Evolutionary conservation across 495 filamentous ascomycete species (phyloP).

Genomic region (Daldinia loculata): DNA sequence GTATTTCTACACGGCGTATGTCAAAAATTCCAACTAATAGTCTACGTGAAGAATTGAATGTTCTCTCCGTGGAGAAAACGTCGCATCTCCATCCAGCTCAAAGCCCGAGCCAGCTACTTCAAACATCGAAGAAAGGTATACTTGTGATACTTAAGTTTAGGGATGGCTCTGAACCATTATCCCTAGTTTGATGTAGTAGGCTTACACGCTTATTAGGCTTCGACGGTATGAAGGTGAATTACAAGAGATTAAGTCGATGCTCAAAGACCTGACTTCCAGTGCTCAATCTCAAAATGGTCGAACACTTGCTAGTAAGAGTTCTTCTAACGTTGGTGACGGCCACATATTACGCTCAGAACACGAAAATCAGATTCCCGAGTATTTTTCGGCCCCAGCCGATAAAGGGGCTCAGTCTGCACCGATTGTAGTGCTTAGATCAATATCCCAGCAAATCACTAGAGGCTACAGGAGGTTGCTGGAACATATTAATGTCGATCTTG

Average conservation of each 20-base stretch:
- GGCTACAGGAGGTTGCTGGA: slow-evolving; percentile 36
- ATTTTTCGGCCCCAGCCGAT: slow-evolving; percentile 40
- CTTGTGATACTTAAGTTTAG: neutral
- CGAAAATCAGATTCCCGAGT: slow-evolving; percentile 28
- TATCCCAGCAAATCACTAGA: slow-evolving; percentile 39
- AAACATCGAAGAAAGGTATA: slow-evolving; percentile 44
- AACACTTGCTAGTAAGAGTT: slow-evolving; percentile 1
- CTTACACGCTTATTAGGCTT: slow-evolving; percentile 26
- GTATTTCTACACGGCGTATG: neutral
- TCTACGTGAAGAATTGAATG: slow-evolving; percentile 39
- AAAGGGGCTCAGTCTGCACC: slow-evolving; percentile 45
- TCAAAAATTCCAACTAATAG: slow-evolving; percentile 5
- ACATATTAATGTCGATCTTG: slow-evolving; percentile 39
- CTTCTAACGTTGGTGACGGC: slow-evolving; percentile 1
- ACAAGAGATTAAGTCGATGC: slow-evolving; percentile 38
- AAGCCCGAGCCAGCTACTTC: slow-evolving; percentile 9
- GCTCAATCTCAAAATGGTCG: slow-evolving; percentile 1
- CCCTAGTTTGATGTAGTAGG: neutral
- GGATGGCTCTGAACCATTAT: neutral
- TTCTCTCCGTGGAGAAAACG: slow-evolving; percentile 41
- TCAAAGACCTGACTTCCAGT: slow-evolving; percentile 28
- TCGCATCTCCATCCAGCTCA: slow-evolving; percentile 4
- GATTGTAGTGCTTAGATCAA: slow-evolving; percentile 43
- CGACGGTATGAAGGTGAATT: slow-evolving; percentile 43
- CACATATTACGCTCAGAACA: slow-evolving; percentile 14